Percentiles rank a stretch among this genome's conserved stretches.
These are phyloP conservation scores for Cutaneotrichosporon cutaneum DNA, from an alignment of 1,284 basidiomycete genomes.

Conservation along the genomic window DNA sequence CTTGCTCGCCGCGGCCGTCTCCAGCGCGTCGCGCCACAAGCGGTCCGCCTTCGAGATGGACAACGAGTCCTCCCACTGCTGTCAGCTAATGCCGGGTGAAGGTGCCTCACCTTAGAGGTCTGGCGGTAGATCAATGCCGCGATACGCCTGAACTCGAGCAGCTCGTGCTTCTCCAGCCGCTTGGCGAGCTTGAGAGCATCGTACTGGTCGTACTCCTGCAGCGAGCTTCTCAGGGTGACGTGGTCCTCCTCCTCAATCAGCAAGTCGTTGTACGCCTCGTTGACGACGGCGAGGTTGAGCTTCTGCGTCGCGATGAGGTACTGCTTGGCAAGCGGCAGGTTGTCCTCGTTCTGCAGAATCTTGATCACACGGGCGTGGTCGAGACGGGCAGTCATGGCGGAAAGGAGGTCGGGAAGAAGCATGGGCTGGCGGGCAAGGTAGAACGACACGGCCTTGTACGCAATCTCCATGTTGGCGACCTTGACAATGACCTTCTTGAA, in stretches of 20 bases:
- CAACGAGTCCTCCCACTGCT: conserved; percentile 86
- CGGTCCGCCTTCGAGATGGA: conserved; percentile 92
- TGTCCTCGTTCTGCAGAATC: conserved; percentile 80
- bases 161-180: conserved; percentile 82
- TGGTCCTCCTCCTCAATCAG: conserved; percentile 99
- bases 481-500: conserved; percentile 88
- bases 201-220: conserved; percentile 98
- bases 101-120: conserved; percentile 45
- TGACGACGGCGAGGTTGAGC: conserved; percentile 94
- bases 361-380: conserved; percentile 93
- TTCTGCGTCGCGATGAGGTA: conserved; percentile 98
- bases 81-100: neutral
- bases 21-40: conserved; percentile 88
- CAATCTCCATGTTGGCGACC: conserved; percentile 98
- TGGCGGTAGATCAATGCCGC: conserved; percentile 92
- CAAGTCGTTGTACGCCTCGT: conserved; percentile 94
- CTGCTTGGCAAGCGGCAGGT: conserved; percentile 88
- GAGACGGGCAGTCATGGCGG: conserved; percentile 86
- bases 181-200: conserved; percentile 85
- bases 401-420: conserved; percentile 87
- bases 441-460: conserved; percentile 53
- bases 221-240: conserved; percentile 90
- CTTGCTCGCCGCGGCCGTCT: conserved; percentile 81
- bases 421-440: conserved; percentile 92
- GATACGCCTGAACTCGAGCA: conserved; percentile 91